Percentiles rank a stretch among this genome's conserved stretches.
Evolutionary conservation across 164 flowering plant genomes (phyloP).

Genomic region (Piper longum): DNA sequence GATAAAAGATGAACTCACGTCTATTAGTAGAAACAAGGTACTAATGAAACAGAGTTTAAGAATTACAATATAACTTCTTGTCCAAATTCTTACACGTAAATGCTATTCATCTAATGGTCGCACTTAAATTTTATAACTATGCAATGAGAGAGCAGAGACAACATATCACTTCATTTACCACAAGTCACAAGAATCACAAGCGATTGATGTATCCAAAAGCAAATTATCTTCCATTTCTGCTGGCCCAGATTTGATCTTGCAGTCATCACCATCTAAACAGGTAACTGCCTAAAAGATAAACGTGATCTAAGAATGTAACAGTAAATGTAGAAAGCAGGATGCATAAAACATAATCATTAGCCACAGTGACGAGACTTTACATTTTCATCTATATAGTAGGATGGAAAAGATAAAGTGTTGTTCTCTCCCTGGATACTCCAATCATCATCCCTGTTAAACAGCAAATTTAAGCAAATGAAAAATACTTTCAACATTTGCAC

Average conservation of each 20-base stretch:
- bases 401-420: conserved; percentile 82
- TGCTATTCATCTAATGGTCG: not conserved
- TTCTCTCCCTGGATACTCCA: conserved; percentile 76
- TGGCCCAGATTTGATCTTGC: conserved; percentile 65
- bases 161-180: conserved; percentile 30
- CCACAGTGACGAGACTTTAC: conserved; percentile 28
- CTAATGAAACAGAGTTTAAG: not conserved
- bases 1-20: not conserved
- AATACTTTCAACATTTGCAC: not conserved
- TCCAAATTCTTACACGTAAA: no score
- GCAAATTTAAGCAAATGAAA: conserved; percentile 1
- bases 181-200: conserved; percentile 93
- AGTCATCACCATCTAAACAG: conserved; percentile 92
- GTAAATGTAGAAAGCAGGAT: conserved; percentile 2
- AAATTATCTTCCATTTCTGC: conserved; percentile 33
- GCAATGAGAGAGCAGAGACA: not conserved
- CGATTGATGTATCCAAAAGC: conserved; percentile 86
- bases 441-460: conserved; percentile 65
- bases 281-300: conserved; percentile 74
- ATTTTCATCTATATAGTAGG: conserved; percentile 98
- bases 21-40: no score
- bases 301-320: conserved; percentile 9
- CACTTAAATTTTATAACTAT: no score
- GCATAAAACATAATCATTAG: conserved; percentile 1
- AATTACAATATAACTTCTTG: no score